These are phyloP conservation scores for Hirsutella rhossiliensis DNA, from an alignment of 2,329 filamentous ascomycete genomes.

Conservation along the genomic window DNA sequence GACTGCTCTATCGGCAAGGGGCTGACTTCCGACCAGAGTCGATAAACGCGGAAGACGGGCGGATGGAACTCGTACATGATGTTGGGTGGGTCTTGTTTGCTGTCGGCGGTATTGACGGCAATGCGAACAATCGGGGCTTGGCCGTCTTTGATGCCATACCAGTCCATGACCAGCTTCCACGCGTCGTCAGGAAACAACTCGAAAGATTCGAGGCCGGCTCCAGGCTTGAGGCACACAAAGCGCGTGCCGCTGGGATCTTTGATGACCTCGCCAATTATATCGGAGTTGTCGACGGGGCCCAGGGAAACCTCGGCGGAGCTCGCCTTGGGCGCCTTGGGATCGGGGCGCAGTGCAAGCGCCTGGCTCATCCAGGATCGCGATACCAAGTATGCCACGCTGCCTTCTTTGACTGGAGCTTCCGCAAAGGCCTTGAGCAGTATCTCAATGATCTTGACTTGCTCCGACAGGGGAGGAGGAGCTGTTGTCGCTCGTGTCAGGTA, in stretches of 20 bases:
- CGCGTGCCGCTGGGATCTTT: constrained; percentile 34
- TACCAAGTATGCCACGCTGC: constrained; percentile 65
- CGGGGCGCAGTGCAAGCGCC: constrained; percentile 54
- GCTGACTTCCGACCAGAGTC: constrained; percentile 53
- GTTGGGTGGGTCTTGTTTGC: constrained; percentile 34
- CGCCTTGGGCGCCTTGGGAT: constrained; percentile 41
- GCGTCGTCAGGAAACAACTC: constrained; percentile 66
- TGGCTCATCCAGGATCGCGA: constrained; percentile 68
- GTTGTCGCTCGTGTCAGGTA: background rate
- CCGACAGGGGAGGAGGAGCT: constrained; percentile 26
- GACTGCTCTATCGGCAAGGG: constrained; percentile 44
- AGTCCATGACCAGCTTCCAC: constrained; percentile 69
- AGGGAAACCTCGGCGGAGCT: constrained; percentile 50
- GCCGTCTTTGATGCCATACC: constrained; percentile 66
- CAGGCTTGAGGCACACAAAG: constrained; percentile 65
- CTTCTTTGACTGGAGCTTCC: constrained; percentile 48
- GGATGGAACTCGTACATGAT: constrained; percentile 76
- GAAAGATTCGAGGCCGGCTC: constrained; percentile 57
- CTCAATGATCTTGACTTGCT: constrained; percentile 64
- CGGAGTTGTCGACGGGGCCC: constrained; percentile 78
- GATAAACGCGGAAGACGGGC: constrained; percentile 73
- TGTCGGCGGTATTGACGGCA: constrained; percentile 60
- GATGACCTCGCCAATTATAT: constrained; percentile 56
- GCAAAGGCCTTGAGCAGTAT: constrained; percentile 41
- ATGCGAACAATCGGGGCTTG: constrained; percentile 62